Evolutionary conservation across 805 yeast species (phyloP), one percentile per base, ranked within the genome.

Genomic region (Huiozyma naganishii): DNA sequence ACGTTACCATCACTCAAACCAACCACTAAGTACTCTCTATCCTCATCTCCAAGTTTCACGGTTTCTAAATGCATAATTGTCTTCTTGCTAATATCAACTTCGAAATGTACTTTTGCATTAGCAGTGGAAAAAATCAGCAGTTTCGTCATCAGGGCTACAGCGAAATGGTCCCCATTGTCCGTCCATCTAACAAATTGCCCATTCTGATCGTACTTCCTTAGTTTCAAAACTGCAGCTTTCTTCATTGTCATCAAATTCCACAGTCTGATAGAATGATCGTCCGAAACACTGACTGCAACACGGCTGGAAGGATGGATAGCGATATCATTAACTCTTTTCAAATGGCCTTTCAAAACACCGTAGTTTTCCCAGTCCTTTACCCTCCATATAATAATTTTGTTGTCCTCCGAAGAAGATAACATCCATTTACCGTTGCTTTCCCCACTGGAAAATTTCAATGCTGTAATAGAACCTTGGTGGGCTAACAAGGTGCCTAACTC

Each of bases 241-340:
- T 85, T 84, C 10, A 87, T 92, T 1, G 97, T 90, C 97, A 92
- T 90, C 51, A 92, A 69, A 59, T 92, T 92, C 98, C 98, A 92
- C 46, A 92, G 71, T 57, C 90, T 72, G 33, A 92, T 72, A 6
- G 95, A 83, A 48, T 76, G 76, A 62, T 92, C 98, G 29, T 75
- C 79, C 45, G 94, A 85, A 5, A 88, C 95, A 47, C 94, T 82
- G 28, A 92, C 75, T 6, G 97, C 97, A 45, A 92, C 78, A 65
- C 86, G 75, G 10, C 95, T 95, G 4, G 87, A 71, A 12, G 95
- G 94, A 62, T 92, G 98, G 34, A 92, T 83, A 29, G 88, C 83
- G 37, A 92, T 56, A 61, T 88, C 97, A 52, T 82, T 83, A 37
- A 92, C 75, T 42, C 83, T 71, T n/a, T 78, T 90, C 37, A 73